phyloP scores from a whole-genome alignment of 169 alveolate species.

The Eimeria zaria region DNA sequence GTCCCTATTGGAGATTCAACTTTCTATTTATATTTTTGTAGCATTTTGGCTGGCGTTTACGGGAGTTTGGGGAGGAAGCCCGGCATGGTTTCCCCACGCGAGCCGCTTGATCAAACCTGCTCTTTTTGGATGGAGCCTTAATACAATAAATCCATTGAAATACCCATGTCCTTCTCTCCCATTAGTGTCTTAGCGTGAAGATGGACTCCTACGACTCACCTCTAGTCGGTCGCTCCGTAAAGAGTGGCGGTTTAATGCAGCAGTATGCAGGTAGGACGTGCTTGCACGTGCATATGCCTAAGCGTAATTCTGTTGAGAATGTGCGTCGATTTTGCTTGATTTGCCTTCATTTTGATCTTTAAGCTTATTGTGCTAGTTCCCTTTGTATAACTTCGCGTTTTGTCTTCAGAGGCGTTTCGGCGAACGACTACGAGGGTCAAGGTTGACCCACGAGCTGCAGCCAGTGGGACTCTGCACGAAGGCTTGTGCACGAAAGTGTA shows the following conservation, averaged over 20 bases:
- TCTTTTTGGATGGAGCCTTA: neutral
- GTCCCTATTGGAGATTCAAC: neutral
- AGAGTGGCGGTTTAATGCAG: conserved; percentile 21
- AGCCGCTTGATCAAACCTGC: neutral
- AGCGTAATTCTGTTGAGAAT: neutral
- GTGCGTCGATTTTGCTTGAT: neutral
- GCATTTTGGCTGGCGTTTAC: neutral
- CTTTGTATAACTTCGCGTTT: neutral
- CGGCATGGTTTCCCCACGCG: neutral
- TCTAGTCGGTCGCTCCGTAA: neutral
- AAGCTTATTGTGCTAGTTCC: neutral
- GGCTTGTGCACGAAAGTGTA: neutral
- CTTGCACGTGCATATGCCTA: neutral
- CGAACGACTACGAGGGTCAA: conserved; percentile 30
- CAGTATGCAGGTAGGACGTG: conserved; percentile 32
- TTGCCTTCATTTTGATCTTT: neutral
- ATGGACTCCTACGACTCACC: neutral
- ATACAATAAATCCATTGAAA: neutral
- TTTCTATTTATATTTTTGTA: neutral
- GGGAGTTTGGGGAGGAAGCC: conserved; percentile 2
- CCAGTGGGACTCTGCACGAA: neutral
- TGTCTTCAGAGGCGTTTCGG: conserved; percentile 36
- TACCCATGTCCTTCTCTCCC: neutral
- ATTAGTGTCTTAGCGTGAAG: neutral
- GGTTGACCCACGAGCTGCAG: conserved; percentile 41